A percentile compares a stretch with the other conserved stretches of the same genome.
phyloP scores from a whole-genome alignment of 371 early-diverging fungal genomes.

The Mucor indicus region DNA sequence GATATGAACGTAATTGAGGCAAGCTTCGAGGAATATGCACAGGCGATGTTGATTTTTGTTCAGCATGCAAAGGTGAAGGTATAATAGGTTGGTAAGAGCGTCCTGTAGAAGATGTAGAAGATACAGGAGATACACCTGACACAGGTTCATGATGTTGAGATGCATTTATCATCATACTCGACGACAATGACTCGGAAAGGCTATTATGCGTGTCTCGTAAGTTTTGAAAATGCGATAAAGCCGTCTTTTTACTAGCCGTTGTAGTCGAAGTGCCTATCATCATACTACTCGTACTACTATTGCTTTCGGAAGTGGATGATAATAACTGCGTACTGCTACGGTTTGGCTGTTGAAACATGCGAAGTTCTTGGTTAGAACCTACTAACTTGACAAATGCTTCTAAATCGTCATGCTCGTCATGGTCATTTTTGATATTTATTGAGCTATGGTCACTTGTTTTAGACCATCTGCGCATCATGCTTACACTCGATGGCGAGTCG shows the following conservation, averaged over 20 bases:
- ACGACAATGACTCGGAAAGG: slow-evolving; percentile 22
- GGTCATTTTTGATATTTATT: slow-evolving; percentile 11
- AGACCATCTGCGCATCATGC: slow-evolving; percentile 27
- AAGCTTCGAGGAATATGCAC: slow-evolving; percentile 24
- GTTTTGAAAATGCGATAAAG: slow-evolving; percentile 34
- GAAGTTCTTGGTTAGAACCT: slow-evolving; percentile 48
- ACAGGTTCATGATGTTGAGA: not conserved
- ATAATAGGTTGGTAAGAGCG: slow-evolving; percentile 23
- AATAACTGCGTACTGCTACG: not conserved
- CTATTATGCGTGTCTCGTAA: slow-evolving; percentile 28
- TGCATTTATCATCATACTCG: slow-evolving; percentile 10
- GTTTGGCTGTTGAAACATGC: slow-evolving; percentile 26
- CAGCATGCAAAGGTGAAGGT: slow-evolving; percentile 21
- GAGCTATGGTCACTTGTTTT: slow-evolving; percentile 32
- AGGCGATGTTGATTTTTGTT: slow-evolving; percentile 17
- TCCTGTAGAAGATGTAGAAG: slow-evolving; percentile 25
- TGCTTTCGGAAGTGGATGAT: slow-evolving; percentile 8
- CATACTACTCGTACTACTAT: slow-evolving; percentile 1
- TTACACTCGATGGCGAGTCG: slow-evolving; percentile 11
- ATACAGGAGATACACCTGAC: slow-evolving; percentile 9
- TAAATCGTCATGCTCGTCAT: slow-evolving; percentile 49
- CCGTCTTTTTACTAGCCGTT: slow-evolving; percentile 10
- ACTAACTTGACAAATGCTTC: slow-evolving; percentile 65
- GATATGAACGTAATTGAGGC: slow-evolving; percentile 11
- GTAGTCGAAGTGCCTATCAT: not conserved